phyloP scores from a whole-genome alignment of 306 rosid genomes.

The Quercus wislizeni region DNA sequence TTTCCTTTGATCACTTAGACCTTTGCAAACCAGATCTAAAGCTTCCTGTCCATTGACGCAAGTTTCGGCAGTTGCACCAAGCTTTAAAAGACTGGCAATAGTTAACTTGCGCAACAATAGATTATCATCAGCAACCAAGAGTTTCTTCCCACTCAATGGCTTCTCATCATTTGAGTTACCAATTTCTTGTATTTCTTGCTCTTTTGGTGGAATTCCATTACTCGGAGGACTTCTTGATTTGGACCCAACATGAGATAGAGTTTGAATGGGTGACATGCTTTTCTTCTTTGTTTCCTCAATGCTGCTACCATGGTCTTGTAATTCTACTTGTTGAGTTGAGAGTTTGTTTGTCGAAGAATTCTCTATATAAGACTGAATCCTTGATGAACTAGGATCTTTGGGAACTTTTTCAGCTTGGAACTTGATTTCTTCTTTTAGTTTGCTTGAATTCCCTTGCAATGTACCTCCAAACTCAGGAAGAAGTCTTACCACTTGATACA shows the following conservation, averaged over 20 bases:
- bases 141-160: slow-evolving; percentile 51
- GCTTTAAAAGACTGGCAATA: slow-evolving; percentile 14
- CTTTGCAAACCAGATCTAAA: slow-evolving; percentile 36
- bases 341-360: not conserved
- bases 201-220: not conserved
- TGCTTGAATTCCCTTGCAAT: slow-evolving; percentile 12
- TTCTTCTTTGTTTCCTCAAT: slow-evolving; percentile 2
- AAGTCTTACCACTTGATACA: slow-evolving; percentile 46
- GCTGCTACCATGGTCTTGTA: not conserved
- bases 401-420: not conserved
- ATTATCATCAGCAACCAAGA: slow-evolving; percentile 67
- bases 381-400: slow-evolving; percentile 11
- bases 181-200: slow-evolving; percentile 32
- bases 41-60: slow-evolving; percentile 68
- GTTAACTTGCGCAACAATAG: slow-evolving; percentile 28
- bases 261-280: slow-evolving; percentile 3
- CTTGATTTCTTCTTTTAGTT: not conserved
- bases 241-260: not conserved
- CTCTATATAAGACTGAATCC: not conserved
- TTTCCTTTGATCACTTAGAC: slow-evolving; percentile 19
- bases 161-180: slow-evolving; percentile 1
- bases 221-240: slow-evolving; percentile 4
- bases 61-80: slow-evolving; percentile 54
- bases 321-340: slow-evolving; percentile 5
- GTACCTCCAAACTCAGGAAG: slow-evolving; percentile 73